Conservation (phyloP, 148 eudicot species). For the Cornus suecica region DNA sequence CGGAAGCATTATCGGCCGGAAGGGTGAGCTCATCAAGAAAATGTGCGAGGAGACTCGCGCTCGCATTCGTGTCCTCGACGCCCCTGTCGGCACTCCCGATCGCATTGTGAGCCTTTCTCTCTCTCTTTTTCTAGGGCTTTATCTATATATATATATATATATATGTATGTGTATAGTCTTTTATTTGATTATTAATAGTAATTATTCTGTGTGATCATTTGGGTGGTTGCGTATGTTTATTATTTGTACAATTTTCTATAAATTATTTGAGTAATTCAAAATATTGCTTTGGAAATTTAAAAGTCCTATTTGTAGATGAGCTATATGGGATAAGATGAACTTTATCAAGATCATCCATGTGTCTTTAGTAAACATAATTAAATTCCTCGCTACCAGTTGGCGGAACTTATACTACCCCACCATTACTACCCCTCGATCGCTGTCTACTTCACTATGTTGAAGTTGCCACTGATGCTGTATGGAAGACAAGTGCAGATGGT, state of each 20-base stretch:
- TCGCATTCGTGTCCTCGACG: slow-evolving; percentile 58
- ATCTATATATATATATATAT: too few species aligned
- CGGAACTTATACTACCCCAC: neutral
- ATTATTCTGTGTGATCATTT: neutral
- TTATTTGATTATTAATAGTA: too few species aligned
- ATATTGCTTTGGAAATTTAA: neutral
- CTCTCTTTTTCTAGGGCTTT: neutral
- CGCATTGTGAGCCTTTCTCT: slow-evolving; percentile 37
- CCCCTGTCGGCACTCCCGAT: slow-evolving; percentile 43
- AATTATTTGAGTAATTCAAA: neutral
- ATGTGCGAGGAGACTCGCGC: slow-evolving; percentile 60
- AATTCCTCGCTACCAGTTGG: neutral
- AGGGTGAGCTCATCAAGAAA: slow-evolving; percentile 61
- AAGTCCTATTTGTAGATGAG: too few species aligned
- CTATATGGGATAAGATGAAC: too few species aligned
- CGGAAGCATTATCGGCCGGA: slow-evolving; percentile 65
- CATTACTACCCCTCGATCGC: neutral
- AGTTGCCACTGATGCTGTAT: neutral
- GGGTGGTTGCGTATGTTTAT: neutral
- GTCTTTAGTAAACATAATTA: neutral
- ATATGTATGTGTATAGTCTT: too few species aligned
- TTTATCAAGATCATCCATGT: neutral
- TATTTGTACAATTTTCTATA: too few species aligned
- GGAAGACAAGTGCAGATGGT: neutral
- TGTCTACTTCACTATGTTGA: neutral